Evolutionary conservation across 2,329 filamentous ascomycete genomes (phyloP).

Genomic region (Colletotrichum phormii): DNA sequence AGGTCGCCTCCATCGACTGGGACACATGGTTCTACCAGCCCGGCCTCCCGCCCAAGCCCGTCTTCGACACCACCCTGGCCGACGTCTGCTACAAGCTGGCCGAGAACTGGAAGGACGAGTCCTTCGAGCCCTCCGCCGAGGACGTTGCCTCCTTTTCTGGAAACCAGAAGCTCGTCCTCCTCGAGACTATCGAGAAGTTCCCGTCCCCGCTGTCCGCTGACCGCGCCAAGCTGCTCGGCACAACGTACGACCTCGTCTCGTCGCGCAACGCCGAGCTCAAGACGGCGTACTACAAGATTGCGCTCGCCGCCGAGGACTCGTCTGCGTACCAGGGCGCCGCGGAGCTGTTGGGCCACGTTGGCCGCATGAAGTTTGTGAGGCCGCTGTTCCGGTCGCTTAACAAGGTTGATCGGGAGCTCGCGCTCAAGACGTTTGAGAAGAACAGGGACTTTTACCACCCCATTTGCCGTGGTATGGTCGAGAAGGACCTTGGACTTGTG

Average conservation of each 20-base stretch:
- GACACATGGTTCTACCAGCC: constrained; percentile 89
- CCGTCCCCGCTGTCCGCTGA: constrained; percentile 71
- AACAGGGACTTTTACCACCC: constrained; percentile 96
- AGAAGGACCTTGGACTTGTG: constrained; percentile 77
- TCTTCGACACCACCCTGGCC: constrained; percentile 89
- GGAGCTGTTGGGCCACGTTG: constrained; percentile 82
- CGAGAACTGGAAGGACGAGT: constrained; percentile 79
- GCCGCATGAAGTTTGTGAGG: constrained; percentile 96
- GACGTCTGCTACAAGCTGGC: constrained; percentile 87
- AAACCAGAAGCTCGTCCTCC: constrained; percentile 92
- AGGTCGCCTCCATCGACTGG: constrained; percentile 85
- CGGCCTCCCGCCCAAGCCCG: constrained; percentile 88
- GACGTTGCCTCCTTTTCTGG: constrained; percentile 83
- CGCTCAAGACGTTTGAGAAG: constrained; percentile 85
- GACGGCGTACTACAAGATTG: constrained; percentile 82
- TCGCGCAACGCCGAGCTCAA: constrained; percentile 90
- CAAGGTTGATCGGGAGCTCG: constrained; percentile 78
- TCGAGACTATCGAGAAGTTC: constrained; percentile 81
- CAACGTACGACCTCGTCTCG: constrained; percentile 77
- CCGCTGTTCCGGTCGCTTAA: constrained; percentile 84
- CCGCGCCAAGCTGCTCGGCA: constrained; percentile 78
- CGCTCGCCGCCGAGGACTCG: constrained; percentile 78
- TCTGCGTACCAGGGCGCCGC: constrained; percentile 77
- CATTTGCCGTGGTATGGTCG: constrained; percentile 86
- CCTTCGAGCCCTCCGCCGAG: constrained; percentile 71